These are phyloP conservation scores for Epichloe glyceriae DNA, from an alignment of 2,329 filamentous ascomycete genomes.

Conservation along the genomic window DNA sequence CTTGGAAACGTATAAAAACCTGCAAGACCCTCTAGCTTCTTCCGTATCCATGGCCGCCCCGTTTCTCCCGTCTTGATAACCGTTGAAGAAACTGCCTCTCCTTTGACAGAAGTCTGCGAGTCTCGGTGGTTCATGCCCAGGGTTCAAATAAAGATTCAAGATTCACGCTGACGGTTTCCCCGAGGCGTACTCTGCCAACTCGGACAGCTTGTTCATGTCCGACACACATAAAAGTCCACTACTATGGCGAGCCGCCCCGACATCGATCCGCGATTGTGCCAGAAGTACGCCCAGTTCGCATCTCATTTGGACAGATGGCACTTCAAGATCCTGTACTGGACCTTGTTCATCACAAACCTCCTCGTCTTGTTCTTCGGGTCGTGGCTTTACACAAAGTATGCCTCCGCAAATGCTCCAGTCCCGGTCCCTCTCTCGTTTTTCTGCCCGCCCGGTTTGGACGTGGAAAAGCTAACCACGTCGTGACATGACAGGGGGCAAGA, in stretches of 20 bases:
- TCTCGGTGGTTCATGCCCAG: background rate
- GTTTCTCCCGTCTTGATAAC: background rate
- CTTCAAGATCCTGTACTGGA: constrained; percentile 35
- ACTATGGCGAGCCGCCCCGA: constrained; percentile 1
- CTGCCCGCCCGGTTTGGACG: too few relatives aligned
- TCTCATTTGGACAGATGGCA: constrained; percentile 26
- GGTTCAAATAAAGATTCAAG: background rate
- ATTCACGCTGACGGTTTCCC: too few relatives aligned
- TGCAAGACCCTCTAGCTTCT: background rate
- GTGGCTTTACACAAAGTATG: constrained; percentile 27
- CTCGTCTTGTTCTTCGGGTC: constrained; percentile 31
- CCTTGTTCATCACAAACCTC: constrained; percentile 30
- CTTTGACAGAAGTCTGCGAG: background rate
- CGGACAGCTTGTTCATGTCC: too few relatives aligned
- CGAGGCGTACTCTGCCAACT: too few relatives aligned
- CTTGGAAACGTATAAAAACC: background rate
- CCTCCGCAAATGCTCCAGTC: background rate
- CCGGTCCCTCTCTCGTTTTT: background rate
- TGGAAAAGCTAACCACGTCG: background rate
- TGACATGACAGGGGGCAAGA: constrained; percentile 18
- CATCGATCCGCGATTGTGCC: constrained; percentile 20
- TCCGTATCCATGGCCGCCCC: background rate
- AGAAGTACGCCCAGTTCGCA: constrained; percentile 31
- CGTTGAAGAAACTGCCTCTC: background rate
- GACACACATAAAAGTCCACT: background rate